These are phyloP conservation scores for Blastosporella zonata DNA, from an alignment of 1,284 basidiomycete genomes.

Conservation along the genomic window DNA sequence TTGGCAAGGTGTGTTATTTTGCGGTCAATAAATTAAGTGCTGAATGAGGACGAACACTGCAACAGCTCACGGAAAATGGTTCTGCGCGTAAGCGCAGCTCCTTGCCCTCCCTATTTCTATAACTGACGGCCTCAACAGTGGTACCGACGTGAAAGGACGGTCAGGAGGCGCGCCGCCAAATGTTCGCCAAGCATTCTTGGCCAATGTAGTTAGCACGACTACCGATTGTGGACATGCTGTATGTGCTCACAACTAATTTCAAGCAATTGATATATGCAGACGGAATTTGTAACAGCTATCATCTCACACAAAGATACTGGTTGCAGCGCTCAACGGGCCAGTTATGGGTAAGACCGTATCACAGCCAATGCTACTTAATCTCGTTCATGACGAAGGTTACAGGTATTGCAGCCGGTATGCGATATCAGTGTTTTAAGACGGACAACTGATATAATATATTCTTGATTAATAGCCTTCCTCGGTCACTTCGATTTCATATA, in stretches of 20 bases:
- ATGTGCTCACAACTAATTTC: slow-evolving; percentile 22
- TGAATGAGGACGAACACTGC: background rate
- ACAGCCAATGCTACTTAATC: slow-evolving; percentile 3
- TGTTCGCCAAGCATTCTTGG: slow-evolving; percentile 43
- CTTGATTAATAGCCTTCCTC: slow-evolving; percentile 52
- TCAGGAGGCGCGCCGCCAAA: slow-evolving; percentile 19
- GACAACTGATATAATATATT: background rate
- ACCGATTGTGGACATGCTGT: slow-evolving; percentile 64
- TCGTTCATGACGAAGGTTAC: slow-evolving; percentile 8
- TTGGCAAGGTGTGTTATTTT: slow-evolving; percentile 52
- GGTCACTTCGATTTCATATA: slow-evolving; percentile 76
- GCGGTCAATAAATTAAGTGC: background rate
- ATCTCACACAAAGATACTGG: slow-evolving; percentile 60
- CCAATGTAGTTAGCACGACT: slow-evolving; percentile 45
- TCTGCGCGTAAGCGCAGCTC: slow-evolving; percentile 55
- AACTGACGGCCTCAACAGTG: slow-evolving; percentile 28
- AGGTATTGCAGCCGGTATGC: slow-evolving; percentile 66
- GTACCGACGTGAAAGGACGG: slow-evolving; percentile 50
- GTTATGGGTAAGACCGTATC: slow-evolving; percentile 52
- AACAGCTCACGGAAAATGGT: slow-evolving; percentile 64
- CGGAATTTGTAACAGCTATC: slow-evolving; percentile 45
- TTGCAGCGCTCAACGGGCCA: slow-evolving; percentile 69
- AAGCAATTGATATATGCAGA: background rate
- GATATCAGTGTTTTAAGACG: background rate
- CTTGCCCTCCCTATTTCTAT: background rate